Evolutionary conservation across 2,329 filamentous ascomycete genomes (phyloP), one percentile per base, ranked within the genome.

Genomic region (Ophiostoma ulmi): DNA sequence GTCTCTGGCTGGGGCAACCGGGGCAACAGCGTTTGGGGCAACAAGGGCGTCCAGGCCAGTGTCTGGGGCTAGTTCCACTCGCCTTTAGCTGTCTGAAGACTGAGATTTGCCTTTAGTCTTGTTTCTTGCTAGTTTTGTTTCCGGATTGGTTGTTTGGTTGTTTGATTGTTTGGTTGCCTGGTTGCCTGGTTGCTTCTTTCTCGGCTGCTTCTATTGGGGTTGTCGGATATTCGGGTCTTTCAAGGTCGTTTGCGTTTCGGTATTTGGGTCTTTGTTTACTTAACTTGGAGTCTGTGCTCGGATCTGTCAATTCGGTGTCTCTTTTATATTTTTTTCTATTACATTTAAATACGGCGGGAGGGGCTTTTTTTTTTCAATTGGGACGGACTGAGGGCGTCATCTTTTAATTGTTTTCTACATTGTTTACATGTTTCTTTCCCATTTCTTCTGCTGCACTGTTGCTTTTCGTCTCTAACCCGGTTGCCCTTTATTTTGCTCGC

Each of bases 21-120:
- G 75, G 90, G 89, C 74, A 90, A 89, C 35, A 73, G 71, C 55
- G 92, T 94, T 65, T 97, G 94, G 94, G 91, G 93, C 72, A 90
- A 89, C 77, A 91, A 92, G 73, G 92, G 93, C 74, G 91, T 94
- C 73, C 93, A 96, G 79, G 93, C 94, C 74, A 96, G 93, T 74
- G 94, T 97, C 75, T 98, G 94, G 94, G 94, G 94, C 76, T 97
- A 89, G 39, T 26, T 31, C 2, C n/a, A 26, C 22, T 11, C 22
- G 52, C n/a, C 52, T 10, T 58, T 38, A 11, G 17, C 5, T 6
- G 14, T 17, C n/a, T n/a, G 44, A 17, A 20, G 7, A 26, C 2
- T 58, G n/a, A 5, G 22, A 22, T 26, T 58, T 26, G 22, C 52
- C 26, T 58, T 58, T 26, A 26, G 10, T 26, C 26, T 58, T n/a